Conservation (phyloP, 1,284 basidiomycete species). For the Sporisorium sorghi region DNA sequence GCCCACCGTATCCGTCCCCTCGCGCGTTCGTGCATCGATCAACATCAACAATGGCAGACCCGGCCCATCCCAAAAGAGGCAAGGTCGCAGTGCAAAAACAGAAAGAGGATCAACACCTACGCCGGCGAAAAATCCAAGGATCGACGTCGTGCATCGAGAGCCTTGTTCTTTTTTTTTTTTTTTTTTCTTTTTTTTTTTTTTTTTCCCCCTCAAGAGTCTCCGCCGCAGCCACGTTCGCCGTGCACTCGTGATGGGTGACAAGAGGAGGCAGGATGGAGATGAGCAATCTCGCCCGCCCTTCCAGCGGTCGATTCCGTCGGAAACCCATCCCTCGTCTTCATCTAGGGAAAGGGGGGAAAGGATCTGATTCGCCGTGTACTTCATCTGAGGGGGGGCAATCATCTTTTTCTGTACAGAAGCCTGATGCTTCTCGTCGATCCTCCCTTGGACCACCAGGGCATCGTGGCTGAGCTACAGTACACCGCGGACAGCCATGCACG, state of each 20-base stretch:
- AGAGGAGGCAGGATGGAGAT: too few relatives aligned
- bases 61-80: neutral
- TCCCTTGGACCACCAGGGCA: neutral
- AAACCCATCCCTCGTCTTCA: too few relatives aligned
- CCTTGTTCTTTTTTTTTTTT: neutral
- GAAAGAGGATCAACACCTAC: slow-evolving; percentile 12
- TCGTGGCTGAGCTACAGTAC: too few relatives aligned
- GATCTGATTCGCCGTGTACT: neutral
- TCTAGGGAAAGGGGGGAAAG: too few relatives aligned
- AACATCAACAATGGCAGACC: neutral
- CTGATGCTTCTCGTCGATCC: slow-evolving; percentile 1
- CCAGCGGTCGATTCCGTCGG: too few relatives aligned
- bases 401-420: neutral
- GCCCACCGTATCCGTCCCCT: too few relatives aligned
- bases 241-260: too few relatives aligned
- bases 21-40: too few relatives aligned
- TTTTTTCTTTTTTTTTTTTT: neutral
- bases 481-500: neutral
- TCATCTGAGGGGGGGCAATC: neutral
- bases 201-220: too few relatives aligned
- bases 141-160: slow-evolving; percentile 11
- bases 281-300: too few relatives aligned
- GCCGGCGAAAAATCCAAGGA: slow-evolving; percentile 1
- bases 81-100: slow-evolving; percentile 9
- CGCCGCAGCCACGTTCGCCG: too few relatives aligned